Conservation (phyloP, 768 basidiomycete species). For the Boletus rubropictus region DNA sequence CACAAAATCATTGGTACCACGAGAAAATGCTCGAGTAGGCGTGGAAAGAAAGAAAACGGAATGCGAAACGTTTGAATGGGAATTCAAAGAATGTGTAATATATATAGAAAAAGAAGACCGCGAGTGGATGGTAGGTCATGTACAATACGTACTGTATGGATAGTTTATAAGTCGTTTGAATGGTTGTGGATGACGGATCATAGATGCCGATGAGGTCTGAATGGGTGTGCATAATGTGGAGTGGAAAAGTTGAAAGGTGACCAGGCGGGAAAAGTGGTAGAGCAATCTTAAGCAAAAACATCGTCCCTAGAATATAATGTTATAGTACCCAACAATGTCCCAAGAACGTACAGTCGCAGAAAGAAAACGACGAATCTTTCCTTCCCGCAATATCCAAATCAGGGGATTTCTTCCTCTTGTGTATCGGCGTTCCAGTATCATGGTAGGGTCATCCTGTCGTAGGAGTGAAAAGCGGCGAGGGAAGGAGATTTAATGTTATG, state of each 20-base stretch:
- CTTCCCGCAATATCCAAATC: conserved; percentile 20
- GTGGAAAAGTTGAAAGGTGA: conserved; percentile 9
- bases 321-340: conserved; percentile 32
- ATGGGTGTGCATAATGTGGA: conserved; percentile 5
- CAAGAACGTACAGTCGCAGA: conserved; percentile 30
- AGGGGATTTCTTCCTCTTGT: conserved; percentile 3
- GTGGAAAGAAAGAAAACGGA: neutral
- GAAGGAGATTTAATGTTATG: conserved; percentile 20
- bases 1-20: conserved; percentile 12
- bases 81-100: neutral
- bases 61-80: neutral
- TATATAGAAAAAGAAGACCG: neutral
- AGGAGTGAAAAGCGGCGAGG: neutral
- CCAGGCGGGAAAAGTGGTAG: conserved; percentile 6
- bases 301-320: conserved; percentile 33
- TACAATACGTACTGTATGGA: conserved; percentile 26
- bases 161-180: conserved; percentile 18
- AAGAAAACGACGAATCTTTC: conserved; percentile 6
- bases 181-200: conserved; percentile 18
- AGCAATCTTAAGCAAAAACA: conserved; percentile 26
- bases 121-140: conserved; percentile 16
- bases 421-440: conserved; percentile 3
- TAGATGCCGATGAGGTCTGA: conserved; percentile 22
- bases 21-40: conserved; percentile 4
- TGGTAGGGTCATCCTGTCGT: neutral